These are phyloP conservation scores for Mallotus japonicus DNA, from an alignment of 441 rosid species.

Conservation along the genomic window DNA sequence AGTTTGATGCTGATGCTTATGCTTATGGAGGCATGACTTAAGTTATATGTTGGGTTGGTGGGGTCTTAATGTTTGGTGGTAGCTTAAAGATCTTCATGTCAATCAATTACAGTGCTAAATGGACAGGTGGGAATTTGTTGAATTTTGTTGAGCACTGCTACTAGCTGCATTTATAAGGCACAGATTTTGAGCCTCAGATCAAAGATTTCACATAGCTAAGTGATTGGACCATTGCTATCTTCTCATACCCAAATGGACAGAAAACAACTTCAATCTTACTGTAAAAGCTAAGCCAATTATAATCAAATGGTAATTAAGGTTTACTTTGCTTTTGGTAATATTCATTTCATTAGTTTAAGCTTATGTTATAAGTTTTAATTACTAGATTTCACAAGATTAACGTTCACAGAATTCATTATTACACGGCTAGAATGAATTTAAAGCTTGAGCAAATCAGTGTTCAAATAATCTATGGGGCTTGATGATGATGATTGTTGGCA, in stretches of 20 bases:
- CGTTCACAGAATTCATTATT: neutral
- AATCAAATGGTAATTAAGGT: neutral
- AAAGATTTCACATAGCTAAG: neutral
- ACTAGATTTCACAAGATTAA: neutral
- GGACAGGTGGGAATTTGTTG: neutral
- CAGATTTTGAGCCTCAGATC: conserved; percentile 3
- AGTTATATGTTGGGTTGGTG: neutral
- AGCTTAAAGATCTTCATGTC: conserved; percentile 19
- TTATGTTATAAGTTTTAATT: no score
- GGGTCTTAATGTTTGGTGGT: conserved; percentile 18
- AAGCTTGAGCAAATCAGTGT: neutral
- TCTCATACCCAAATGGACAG: neutral
- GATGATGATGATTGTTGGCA: neutral
- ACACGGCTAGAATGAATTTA: neutral
- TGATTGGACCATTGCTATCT: neutral
- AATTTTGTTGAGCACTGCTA: neutral
- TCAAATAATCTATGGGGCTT: neutral
- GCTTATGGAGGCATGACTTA: conserved; percentile 9
- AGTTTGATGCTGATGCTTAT: neutral
- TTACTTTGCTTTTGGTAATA: neutral
- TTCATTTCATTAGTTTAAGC: no score
- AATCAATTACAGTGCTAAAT: conserved; percentile 13
- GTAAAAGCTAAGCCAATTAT: no score
- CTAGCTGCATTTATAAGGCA: conserved; percentile 13
- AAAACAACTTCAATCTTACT: neutral